These are phyloP conservation scores for Ophiostoma quercus DNA, from an alignment of 2,329 filamentous ascomycete species.

Conservation along the genomic window DNA sequence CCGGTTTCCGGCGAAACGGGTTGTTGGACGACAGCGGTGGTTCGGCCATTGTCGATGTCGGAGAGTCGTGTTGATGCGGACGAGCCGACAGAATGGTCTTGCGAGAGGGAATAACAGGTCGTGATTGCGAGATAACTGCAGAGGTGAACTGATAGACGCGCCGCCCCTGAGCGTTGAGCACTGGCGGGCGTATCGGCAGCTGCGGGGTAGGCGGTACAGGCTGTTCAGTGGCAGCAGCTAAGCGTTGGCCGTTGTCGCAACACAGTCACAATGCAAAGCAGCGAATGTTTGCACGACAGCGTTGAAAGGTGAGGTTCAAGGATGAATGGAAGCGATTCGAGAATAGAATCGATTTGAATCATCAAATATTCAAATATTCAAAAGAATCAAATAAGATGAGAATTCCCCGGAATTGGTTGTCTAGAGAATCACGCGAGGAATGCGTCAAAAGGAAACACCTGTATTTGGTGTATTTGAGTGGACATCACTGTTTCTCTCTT, in stretches of 20 bases:
- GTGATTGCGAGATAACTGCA: neutral
- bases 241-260: neutral
- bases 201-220: conserved; percentile 19
- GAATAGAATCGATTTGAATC: neutral
- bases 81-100: neutral
- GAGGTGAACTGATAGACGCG: conserved; percentile 4
- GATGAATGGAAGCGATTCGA: neutral
- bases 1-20: conserved; percentile 47
- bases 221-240: neutral
- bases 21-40: conserved; percentile 44
- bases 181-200: conserved; percentile 19
- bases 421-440: neutral
- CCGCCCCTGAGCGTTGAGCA: neutral
- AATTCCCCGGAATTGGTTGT: neutral
- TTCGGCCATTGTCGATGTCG: conserved; percentile 34
- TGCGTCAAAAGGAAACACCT: neutral
- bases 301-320: neutral
- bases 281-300: neutral
- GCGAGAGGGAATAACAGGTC: neutral
- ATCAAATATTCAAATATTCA: neutral
- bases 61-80: too few relatives aligned
- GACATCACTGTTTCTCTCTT: neutral
- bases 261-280: neutral
- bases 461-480: neutral
- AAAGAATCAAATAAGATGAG: neutral